Percentiles rank a stretch among this genome's conserved stretches.
Conservation (phyloP, 495 filamentous ascomycete species). For the Penicillium canariense region DNA sequence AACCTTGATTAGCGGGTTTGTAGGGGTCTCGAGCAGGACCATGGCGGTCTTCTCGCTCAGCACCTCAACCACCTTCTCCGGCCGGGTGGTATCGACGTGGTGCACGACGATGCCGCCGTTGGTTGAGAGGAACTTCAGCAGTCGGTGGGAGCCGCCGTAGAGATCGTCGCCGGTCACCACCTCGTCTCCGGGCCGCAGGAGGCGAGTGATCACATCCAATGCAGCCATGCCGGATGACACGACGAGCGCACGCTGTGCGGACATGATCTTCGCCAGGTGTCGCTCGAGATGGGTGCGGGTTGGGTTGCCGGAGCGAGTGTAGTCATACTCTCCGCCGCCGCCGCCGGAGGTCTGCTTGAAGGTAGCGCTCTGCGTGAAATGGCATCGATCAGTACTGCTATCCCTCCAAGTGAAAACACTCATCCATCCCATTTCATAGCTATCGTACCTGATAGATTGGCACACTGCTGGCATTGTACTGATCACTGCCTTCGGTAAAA, state of each 20-base stretch:
- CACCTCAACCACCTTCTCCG: constrained; percentile 63
- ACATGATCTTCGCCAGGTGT: constrained; percentile 98
- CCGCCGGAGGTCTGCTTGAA: constrained; percentile 89
- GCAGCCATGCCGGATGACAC: constrained; percentile 97
- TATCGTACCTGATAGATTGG: constrained; percentile 82
- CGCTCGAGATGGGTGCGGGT: constrained; percentile 95
- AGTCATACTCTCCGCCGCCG: constrained; percentile 88
- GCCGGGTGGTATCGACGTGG: constrained; percentile 88
- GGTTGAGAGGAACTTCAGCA: constrained; percentile 85
- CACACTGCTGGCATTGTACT: constrained; percentile 91
- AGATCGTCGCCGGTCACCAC: constrained; percentile 96
- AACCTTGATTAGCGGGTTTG: constrained; percentile 97
- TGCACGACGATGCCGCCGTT: constrained; percentile 88
- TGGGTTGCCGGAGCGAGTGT: constrained; percentile 94
- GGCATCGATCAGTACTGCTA: constrained; percentile 11
- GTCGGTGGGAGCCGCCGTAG: constrained; percentile 92
- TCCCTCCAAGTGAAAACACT: not conserved
- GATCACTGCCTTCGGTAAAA: constrained; percentile 90
- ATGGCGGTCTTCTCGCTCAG: constrained; percentile 81
- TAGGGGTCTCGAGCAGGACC: constrained; percentile 95
- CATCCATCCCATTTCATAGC: not conserved
- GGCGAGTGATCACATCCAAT: constrained; percentile 91
- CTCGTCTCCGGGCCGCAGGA: constrained; percentile 90
- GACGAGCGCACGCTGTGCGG: constrained; percentile 82
- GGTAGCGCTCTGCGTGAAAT: constrained; percentile 70